Evolutionary conservation across 768 basidiomycete genomes (phyloP), one percentile per base, ranked within the genome.

Genomic region (Imleria badia): DNA sequence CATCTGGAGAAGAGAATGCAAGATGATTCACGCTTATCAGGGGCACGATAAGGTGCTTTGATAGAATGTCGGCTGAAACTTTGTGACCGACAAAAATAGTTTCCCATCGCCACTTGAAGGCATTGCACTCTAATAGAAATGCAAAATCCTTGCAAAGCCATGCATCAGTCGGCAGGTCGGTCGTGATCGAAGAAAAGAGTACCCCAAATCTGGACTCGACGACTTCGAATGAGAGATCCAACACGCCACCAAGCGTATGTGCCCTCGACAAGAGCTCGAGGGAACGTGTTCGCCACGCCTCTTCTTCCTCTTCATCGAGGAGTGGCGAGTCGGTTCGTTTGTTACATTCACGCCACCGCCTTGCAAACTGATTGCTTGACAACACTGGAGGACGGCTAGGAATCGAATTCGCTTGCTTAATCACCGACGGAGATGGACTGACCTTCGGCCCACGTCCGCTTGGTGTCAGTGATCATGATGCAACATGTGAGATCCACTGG

Each of bases 101-200:
- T 69, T 91, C 87, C 90, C 90, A 92, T 73, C 80, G 77, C 89
- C 89, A 92, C 74, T 81, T 84, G 71, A 89, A 86, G 10, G 72
- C 66, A 22, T 79, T 78, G 55, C 76, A 81, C 61, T 81, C 80
- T 33, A 91, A 59, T 60, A 80, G 77, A 53, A 89, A 77, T 5
- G 86, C 80, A 23, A 87, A 63, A 66, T 92, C 89, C 89, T 92
- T 45, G 48, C 20, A 53, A 44, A 48, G 41, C 58, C 55, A 57
- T 50, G 36, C 38, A 38, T 62, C 51, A 60, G 63, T 46, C n/a
- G 42, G 20, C 35, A 50, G 55, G 59, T 31, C 20, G 54, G 33
- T 14, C 19, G 34, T 13, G 43, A 52, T n/a, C 13, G 49, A 26
- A 51, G 49, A 26, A 44, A 49, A 51, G 45, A 22, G 65, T 70